Conservation (phyloP, 2,329 filamentous ascomycete genomes). For the Pseudocercospora cruenta region DNA sequence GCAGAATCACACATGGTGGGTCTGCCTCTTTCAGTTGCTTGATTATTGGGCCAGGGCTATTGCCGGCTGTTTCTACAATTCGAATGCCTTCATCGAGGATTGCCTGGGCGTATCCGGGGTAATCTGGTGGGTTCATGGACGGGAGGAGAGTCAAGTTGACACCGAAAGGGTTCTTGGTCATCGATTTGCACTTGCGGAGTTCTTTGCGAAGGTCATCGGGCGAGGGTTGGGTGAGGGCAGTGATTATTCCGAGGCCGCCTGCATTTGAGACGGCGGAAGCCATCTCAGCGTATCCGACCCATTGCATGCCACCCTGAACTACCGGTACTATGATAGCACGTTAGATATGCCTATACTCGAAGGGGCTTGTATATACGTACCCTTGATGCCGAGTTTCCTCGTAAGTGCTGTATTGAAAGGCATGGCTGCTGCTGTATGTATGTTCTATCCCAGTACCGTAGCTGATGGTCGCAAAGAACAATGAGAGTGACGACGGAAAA, state of each 20-base stretch:
- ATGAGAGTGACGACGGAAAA: not conserved
- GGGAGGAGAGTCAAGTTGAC: conserved; percentile 96
- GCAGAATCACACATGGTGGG: conserved; percentile 70
- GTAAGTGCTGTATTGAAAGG: conserved; percentile 68
- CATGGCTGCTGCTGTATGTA: conserved; percentile 47
- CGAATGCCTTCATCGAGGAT: conserved; percentile 90
- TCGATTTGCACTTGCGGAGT: conserved; percentile 80
- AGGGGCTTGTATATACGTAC: conserved; percentile 29
- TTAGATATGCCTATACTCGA: conserved; percentile 6
- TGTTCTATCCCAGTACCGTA: not conserved
- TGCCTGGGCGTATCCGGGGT: conserved; percentile 85
- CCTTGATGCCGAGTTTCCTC: conserved; percentile 61
- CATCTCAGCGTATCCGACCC: conserved; percentile 79
- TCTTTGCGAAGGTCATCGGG: conserved; percentile 91
- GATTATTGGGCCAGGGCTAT: conserved; percentile 89
- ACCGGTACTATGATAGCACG: conserved; percentile 64
- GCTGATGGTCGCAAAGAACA: not conserved
- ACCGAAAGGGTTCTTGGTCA: conserved; percentile 81
- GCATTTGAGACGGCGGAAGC: conserved; percentile 77
- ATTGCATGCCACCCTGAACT: conserved; percentile 86
- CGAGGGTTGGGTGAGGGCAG: conserved; percentile 87
- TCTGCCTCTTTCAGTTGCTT: conserved; percentile 79
- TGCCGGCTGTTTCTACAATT: conserved; percentile 91
- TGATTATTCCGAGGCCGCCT: conserved; percentile 81
- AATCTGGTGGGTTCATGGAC: conserved; percentile 86